These are phyloP conservation scores for Sporothrix variecibatus DNA, from an alignment of 2,329 filamentous ascomycete species.

Conservation along the genomic window DNA sequence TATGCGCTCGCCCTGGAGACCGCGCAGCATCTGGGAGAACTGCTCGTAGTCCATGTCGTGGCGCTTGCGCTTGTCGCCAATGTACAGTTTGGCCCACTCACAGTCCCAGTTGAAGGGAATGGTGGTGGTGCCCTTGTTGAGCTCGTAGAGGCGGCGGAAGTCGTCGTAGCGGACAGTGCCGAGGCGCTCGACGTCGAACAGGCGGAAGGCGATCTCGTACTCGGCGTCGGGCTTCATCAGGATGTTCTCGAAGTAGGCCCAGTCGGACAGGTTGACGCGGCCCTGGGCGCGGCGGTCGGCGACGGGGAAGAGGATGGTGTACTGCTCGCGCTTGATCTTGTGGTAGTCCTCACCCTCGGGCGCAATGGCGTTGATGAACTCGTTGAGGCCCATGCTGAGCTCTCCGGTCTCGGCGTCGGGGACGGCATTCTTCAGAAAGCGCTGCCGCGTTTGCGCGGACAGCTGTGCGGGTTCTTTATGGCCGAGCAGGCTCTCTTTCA, in stretches of 20 bases:
- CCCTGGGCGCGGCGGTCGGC: conserved; percentile 78
- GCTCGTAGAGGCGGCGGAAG: conserved; percentile 81
- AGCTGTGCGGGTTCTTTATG: conserved; percentile 58
- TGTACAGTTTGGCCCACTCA: conserved; percentile 94
- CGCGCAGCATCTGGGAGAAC: conserved; percentile 97
- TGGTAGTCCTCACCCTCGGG: conserved; percentile 92
- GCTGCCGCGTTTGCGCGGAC: conserved; percentile 72
- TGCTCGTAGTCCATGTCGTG: conserved; percentile 94
- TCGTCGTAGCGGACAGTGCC: conserved; percentile 88
- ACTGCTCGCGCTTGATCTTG: conserved; percentile 97
- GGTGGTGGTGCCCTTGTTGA: conserved; percentile 80
- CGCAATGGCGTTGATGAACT: conserved; percentile 89
- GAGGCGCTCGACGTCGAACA: conserved; percentile 85
- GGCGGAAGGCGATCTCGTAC: conserved; percentile 96
- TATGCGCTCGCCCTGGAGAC: conserved; percentile 92
- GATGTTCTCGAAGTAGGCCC: conserved; percentile 91
- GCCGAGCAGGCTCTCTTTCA: conserved; percentile 81
- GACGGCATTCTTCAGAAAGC: conserved; percentile 74
- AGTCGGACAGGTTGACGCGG: conserved; percentile 78
- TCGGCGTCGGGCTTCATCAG: conserved; percentile 93
- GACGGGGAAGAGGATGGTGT: conserved; percentile 87
- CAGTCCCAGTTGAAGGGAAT: conserved; percentile 97
- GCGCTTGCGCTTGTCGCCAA: conserved; percentile 81
- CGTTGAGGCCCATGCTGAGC: conserved; percentile 75
- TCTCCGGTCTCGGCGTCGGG: conserved; percentile 77